A percentile compares a stretch with the other conserved stretches of the same genome.
phyloP scores from a whole-genome alignment of 2,329 filamentous ascomycete genomes.

The Beauveria pseudobassiana region DNA sequence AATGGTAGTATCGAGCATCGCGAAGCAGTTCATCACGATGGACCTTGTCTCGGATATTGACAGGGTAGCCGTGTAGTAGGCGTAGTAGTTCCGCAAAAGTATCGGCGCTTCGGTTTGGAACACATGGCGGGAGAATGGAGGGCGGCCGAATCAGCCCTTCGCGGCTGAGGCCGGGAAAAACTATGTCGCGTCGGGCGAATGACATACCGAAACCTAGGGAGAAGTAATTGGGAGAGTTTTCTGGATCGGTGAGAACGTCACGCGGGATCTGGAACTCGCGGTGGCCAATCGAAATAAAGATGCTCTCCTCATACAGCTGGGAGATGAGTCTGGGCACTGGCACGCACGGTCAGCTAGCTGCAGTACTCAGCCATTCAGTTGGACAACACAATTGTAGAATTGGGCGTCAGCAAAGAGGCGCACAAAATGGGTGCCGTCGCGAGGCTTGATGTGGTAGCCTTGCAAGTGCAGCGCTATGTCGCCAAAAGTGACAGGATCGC shows the following conservation, averaged over 20 bases:
- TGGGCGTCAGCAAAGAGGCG: slow-evolving; percentile 90
- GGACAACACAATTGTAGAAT: slow-evolving; percentile 68
- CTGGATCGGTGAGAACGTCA: slow-evolving; percentile 75
- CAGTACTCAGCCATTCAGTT: not conserved
- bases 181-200: slow-evolving; percentile 70
- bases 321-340: slow-evolving; percentile 81
- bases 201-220: slow-evolving; percentile 83
- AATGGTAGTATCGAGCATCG: slow-evolving; percentile 88
- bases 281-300: slow-evolving; percentile 86
- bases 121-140: slow-evolving; percentile 72
- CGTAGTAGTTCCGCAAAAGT: slow-evolving; percentile 78
- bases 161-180: slow-evolving; percentile 79
- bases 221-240: slow-evolving; percentile 95
- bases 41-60: slow-evolving; percentile 66
- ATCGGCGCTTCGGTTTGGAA: slow-evolving; percentile 75
- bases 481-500: slow-evolving; percentile 79
- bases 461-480: slow-evolving; percentile 89
- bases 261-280: slow-evolving; percentile 84
- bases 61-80: slow-evolving; percentile 73
- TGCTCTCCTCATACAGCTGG: slow-evolving; percentile 83
- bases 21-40: slow-evolving; percentile 73
- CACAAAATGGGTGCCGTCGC: slow-evolving; percentile 80
- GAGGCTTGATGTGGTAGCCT: slow-evolving; percentile 79
- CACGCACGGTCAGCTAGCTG: not conserved
- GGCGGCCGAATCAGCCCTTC: slow-evolving; percentile 76